Evolutionary conservation across 1,284 basidiomycete species (phyloP).

Genomic region (Thecaphora frezii): DNA sequence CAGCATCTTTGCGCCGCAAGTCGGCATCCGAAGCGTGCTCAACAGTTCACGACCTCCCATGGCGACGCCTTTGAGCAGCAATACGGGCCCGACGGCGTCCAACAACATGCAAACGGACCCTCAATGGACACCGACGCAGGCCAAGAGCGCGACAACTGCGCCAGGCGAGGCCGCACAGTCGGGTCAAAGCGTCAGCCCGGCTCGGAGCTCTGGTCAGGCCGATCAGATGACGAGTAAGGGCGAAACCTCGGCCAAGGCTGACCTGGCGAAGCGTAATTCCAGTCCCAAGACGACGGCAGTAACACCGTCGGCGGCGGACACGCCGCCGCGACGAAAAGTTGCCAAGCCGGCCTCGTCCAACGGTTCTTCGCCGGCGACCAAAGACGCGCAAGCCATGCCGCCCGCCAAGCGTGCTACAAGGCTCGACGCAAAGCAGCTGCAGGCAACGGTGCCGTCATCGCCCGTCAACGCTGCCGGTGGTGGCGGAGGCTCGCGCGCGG

Average conservation of each 20-base stretch:
- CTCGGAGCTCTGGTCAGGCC: too few species aligned
- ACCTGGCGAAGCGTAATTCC: not conserved
- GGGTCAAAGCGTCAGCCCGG: too few species aligned
- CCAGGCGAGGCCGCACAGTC: too few species aligned
- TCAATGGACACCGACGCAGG: not conserved
- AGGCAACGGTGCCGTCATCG: slow-evolving; percentile 6
- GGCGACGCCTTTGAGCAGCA: slow-evolving; percentile 28
- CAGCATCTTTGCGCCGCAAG: slow-evolving; percentile 45
- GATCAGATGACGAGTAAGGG: not conserved
- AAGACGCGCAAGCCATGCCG: not conserved
- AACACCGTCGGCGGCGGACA: too few species aligned
- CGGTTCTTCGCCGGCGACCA: too few species aligned
- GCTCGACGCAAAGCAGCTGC: not conserved
- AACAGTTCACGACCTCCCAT: slow-evolving; percentile 24
- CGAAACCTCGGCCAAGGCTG: not conserved
- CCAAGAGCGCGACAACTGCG: too few species aligned
- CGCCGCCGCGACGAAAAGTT: too few species aligned
- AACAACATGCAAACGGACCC: not conserved
- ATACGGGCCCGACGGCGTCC: too few species aligned
- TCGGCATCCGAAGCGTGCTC: slow-evolving; percentile 44
- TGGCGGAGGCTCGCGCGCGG: not conserved
- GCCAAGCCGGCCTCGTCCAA: too few species aligned
- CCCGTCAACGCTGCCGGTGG: slow-evolving; percentile 9
- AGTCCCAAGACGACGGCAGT: too few species aligned
- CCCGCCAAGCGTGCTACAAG: not conserved